A percentile compares a stretch with the other conserved stretches of the same genome.
Conservation (phyloP, 495 filamentous ascomycete species). For the Trichoderma virens region DNA sequence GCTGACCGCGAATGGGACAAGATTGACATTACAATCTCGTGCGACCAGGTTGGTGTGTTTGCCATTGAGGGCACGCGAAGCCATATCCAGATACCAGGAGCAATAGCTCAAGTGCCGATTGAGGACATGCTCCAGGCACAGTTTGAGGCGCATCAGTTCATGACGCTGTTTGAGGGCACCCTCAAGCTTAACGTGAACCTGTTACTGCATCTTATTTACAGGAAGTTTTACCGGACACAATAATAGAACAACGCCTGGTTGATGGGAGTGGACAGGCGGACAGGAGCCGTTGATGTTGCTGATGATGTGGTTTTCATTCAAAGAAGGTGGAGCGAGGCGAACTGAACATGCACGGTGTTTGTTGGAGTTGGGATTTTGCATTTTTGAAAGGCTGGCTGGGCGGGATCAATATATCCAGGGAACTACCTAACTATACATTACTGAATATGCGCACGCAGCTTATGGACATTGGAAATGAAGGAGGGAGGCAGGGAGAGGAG, state of each 20-base stretch:
- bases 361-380: constrained; percentile 2
- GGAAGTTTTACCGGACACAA: constrained; percentile 90
- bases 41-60: constrained; percentile 92
- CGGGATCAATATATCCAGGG: background rate
- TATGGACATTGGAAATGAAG: background rate
- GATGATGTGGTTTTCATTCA: background rate
- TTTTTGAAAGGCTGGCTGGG: background rate
- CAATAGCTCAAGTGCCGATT: constrained; percentile 79
- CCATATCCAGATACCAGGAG: constrained; percentile 92
- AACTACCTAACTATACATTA: background rate
- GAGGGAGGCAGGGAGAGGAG: background rate
- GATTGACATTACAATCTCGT: constrained; percentile 87
- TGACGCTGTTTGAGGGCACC: constrained; percentile 85
- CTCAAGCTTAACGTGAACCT: constrained; percentile 91
- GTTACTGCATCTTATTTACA: constrained; percentile 90
- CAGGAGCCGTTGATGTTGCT: background rate
- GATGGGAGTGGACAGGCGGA: background rate
- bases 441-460: background rate
- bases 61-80: constrained; percentile 84
- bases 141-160: constrained; percentile 91
- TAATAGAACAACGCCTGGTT: constrained; percentile 28
- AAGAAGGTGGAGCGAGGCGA: constrained; percentile 2
- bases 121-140: constrained; percentile 94
- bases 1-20: constrained; percentile 80
- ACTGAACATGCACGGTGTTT: constrained; percentile 1